phyloP scores from a whole-genome alignment of 805 yeast genomes.

The Vanderwaltozyma polyspora region DNA sequence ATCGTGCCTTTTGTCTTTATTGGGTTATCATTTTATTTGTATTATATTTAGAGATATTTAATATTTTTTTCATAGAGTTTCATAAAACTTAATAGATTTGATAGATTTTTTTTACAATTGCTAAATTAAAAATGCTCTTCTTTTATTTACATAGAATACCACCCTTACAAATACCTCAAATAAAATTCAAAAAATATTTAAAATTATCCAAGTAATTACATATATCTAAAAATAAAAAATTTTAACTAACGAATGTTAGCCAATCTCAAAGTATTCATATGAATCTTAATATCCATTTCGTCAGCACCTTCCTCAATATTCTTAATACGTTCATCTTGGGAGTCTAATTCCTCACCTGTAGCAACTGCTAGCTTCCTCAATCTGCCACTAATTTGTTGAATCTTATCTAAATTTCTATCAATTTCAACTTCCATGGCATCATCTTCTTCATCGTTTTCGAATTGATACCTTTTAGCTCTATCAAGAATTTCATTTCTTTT shows the following conservation, averaged over 20 bases:
- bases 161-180: too few species aligned
- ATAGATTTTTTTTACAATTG: background rate
- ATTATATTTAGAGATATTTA: too few species aligned
- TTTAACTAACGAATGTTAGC: constrained; percentile 33
- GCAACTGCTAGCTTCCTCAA: constrained; percentile 61
- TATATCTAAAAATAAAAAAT: too few species aligned
- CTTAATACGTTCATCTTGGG: constrained; percentile 62
- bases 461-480: constrained; percentile 59
- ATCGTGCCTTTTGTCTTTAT: too few species aligned
- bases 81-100: background rate
- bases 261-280: constrained; percentile 61
- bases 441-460: constrained; percentile 85
- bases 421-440: constrained; percentile 84
- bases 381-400: constrained; percentile 53
- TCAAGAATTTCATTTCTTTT: constrained; percentile 28
- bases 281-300: constrained; percentile 69
- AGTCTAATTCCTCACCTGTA: constrained; percentile 64
- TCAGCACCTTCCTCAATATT: constrained; percentile 77
- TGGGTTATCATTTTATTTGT: too few species aligned
- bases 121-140: too few species aligned
- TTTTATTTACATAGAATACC: too few species aligned
- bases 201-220: too few species aligned
- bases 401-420: constrained; percentile 69
- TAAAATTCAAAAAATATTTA: too few species aligned
- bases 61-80: background rate